Base-by-base conservation (phyloP, 768 basidiomycete genomes). In the Boletus bicolor region DNA sequence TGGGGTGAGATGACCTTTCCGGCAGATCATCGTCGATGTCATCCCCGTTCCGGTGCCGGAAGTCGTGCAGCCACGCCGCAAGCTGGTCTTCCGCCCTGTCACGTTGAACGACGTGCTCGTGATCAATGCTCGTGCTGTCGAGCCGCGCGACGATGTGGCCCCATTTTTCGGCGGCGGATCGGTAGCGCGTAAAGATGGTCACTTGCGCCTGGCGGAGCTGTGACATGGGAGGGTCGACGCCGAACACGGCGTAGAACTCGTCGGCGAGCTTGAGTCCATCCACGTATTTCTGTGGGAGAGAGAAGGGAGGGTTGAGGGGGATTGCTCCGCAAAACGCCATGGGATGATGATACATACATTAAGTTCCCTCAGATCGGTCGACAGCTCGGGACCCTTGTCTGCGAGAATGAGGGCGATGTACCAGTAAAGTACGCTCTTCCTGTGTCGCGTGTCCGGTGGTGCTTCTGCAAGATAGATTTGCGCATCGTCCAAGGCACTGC, bases 401-500 rank as follows among this genome's bases (percentile, higher is more conserved):
- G 80, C 72, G 32, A 87, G 68, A 7, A 75, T 77, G 38, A 86
- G 73, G 17, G 82, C 64, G 17, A 84, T 77, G 64, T 77, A 79
- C 83, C 84, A 85, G 62, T 83, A 82, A 12, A 81, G 63, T 5
- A 85, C 78, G 37, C 76, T 79, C 70, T 80, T 79, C 77, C 84
- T 81, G 60, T 84, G 76, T 14, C 82, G 73, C 46, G 80, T 79
- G 61, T 87, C 85, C 0, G 85, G 86, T 0, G 85, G 84, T 0
- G 84, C 83, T 44, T 80, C 69, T 0, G 72, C 68, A 3, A 84
- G 72, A 64, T 80, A 87, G 2, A 70, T 68, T 59, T 81, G 82
- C 14, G 85, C 75, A 59, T 87, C 85, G 32, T 86, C 83, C 57
- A 79, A 65, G 0, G 86, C 83, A 44, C 81, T 83, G 60, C 72